Evolutionary conservation across 306 rosid species (phyloP), one percentile per base, ranked within the genome.

Genomic region (Acmispon strigosus): DNA sequence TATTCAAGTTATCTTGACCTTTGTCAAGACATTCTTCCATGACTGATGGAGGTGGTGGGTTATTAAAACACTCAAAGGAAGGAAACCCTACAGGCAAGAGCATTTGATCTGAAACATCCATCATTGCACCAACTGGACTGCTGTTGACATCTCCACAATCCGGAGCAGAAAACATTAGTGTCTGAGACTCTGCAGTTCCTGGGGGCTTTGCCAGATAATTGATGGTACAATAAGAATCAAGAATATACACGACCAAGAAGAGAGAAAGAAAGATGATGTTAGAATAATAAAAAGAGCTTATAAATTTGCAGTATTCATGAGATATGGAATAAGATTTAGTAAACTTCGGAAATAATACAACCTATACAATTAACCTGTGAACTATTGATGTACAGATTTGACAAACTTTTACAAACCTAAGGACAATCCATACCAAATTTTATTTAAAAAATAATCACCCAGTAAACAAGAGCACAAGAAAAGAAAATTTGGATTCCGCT

Each of bases 131-230:
- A 73, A 70, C 96, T 63, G 92, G 89, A 80, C 91, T 94, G 84
- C 86, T 85, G 45, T 80, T 86, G 70, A 87, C 84, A 83, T 94
- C 96, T 24, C 94, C 88, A 68, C 80, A 84, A 64, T 94, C 92
- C 32, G 95, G 86, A 36, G 87, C 91, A 72, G 95, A 81, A 62
- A 90, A 80, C 72, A 86, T 60, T 13, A 90, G 89, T n/a, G 95
- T 84, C 80, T 94, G 98, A 57, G 96, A 82, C 76, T 94, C 98
- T 0, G 95, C 86, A 78, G 96, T 86, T 90, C 98, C 98, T 78
- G 98, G 98, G 85, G 98, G 98, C 98, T 93, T 82, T 74, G 42
- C 74, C 81, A 85, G 66, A 82, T 62, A 88, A 82, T 78, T 77
- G 34, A 73, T 60, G 43, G 69, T 48, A 55, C 69, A 79, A 62